Evolutionary conservation across 169 alveolate species (phyloP), one percentile per base, ranked within the genome.

Genomic region (Eimeria zaria): DNA sequence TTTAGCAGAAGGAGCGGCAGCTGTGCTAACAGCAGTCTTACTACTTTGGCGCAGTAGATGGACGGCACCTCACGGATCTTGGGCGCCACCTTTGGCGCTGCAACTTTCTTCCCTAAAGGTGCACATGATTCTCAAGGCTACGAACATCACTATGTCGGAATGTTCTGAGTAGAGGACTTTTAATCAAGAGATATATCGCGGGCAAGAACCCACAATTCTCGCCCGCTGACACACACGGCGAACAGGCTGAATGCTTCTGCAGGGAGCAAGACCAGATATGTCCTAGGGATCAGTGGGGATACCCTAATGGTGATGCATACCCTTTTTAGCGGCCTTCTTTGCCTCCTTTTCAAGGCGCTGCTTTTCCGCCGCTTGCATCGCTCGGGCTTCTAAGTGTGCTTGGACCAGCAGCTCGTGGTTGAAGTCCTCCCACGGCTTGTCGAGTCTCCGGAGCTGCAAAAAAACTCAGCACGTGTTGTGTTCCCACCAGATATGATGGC

Each of bases 351-450:
- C 89, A 8, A 58, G 90, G 7, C 90, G 90, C 55, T 44, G 90
- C 60, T 41, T 88, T 30, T 80, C 96, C 33, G 87, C 96, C 2
- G 94, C 94, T 22, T 30, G 94, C 62, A 46, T 46, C 46, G 88
- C 96, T 12, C 78, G 93, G 14, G 96, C 96, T 41, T 88, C 96
- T 8, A 48, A 60, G 64, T 83, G 88, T 8, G 96, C 96, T 74
- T 80, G 93, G 18, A 93, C 93, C 62, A 93, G 83, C 41, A 80
- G 64, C 39, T 80, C 94, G 76, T 83, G 88, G 94, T 67, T 83
- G 96, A 93, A 80, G 74, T 93, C 96, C 67, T 93, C 96, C 96
- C 96, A 93, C 22, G 96, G 96, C 89, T 83, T 81, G 41, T 81
- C 92, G 27, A 93, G 87, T 24, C 96, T 73, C 48, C 90, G 92